Base-by-base conservation (phyloP, 2,329 filamentous ascomycete genomes). In the Thelonectria discophora region DNA sequence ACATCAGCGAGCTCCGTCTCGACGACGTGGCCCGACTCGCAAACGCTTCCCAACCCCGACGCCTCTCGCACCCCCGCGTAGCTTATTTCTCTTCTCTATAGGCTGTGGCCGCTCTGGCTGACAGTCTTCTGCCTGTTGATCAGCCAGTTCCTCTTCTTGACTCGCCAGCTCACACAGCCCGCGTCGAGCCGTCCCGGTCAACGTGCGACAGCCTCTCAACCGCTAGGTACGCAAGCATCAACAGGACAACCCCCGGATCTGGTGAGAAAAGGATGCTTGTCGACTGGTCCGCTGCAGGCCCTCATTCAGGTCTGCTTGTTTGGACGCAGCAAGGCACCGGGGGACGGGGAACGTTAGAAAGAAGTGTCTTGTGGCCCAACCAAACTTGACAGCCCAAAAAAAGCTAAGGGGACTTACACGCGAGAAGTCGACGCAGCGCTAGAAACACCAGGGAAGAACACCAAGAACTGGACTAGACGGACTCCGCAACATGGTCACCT, bases 341-440 rank as follows among this genome's bases (percentile, higher is more conserved):
- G 20, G 32, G 42, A 49, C 40, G 32, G 56, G 18, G 42, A 50
- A 45, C 32, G n/a, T 32, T 60, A 49, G 32, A 21, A n/a, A n/a
- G n/a, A 47, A 9, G 3, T 34, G 53, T 56, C 32, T 60, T 39
- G 39, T n/a, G 40, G 52, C 52, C 58, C 52, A 60, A 60, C 53
- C 53, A 54, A 34, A 21, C 57, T 50, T 48, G 55, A 52, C 58
- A 52, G 11, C 39, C 46, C 39, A 45, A 39, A 2, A 12, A 45
- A 54, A 37, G 50, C 49, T n/a, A n/a, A n/a, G n/a, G n/a, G n/a
- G 50, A 59, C 57, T 54, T 59, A 54, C 57, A 59, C 43, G 11
- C 24, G 43, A 21, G 30, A 49, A 37, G 47, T 45, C 42, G 40
- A 27, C 18, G 43, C 39, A 51, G 46, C 46, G 34, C 48, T 47